Evolutionary conservation across 1,139 yeast genomes (phyloP), one percentile per base, ranked within the genome.

Genomic region (Keqinozyma sinolaborantium): DNA sequence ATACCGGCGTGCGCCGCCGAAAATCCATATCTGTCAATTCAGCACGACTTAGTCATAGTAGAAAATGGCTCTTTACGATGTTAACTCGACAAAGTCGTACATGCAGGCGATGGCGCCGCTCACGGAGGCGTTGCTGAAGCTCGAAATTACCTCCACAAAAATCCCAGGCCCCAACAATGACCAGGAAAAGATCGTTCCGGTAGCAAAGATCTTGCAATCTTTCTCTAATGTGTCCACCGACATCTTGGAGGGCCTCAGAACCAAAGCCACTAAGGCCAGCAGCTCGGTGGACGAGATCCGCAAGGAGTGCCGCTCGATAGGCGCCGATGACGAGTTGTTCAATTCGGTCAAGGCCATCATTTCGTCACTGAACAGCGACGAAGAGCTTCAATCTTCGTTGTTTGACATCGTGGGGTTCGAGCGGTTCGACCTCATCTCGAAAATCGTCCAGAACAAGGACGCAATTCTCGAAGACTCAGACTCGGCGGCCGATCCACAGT

Each of bases 351-450:
- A 45, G 35, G 47, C 46, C 19, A 47, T 61, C 6, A 36, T 72
- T 7, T 44, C 45, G 11, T 36, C 51, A 1, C 58, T 66, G 23
- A 51, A 58, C 5, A 51, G 69, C 23, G 87, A 80, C 33, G 83
- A 79, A 30, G 83, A 78, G 30, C 54, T 81, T 9, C 92, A 84
- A 46, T 77, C 83, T 5, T 53, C 70, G 1, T 58, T 92, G 24
- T 79, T 86, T 41, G 96, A 88, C 50, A 68, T 85, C 7, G 57
- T 92, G 4, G 97, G 98, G 0, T 83, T 79, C 46, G 96, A 87
- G 23, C 83, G 87, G 48, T 72, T 92, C 39, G 95, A 87, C 32
- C 57, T 88, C 32, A 83, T 88, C 7, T 69, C 88, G 1, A 75
- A 72, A 32, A 59, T 92, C 11, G 54, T 90, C 3, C 77, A 77